A percentile compares a stretch with the other conserved stretches of the same genome.
These are phyloP conservation scores for Aspergillus ellipticus DNA, from an alignment of 495 filamentous ascomycete species.

Conservation along the genomic window DNA sequence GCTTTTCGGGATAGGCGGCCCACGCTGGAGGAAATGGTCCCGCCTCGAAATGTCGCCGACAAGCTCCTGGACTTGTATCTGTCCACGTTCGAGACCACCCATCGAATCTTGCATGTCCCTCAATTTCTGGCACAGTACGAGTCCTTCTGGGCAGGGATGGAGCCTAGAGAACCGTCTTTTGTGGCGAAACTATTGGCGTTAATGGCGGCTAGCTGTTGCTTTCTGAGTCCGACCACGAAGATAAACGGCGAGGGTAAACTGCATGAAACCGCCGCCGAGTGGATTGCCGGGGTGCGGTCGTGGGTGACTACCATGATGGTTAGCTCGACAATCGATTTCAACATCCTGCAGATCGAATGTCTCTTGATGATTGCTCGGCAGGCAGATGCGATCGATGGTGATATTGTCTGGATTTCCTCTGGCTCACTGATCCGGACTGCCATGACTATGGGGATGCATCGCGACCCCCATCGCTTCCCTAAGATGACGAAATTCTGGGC, in stretches of 20 bases:
- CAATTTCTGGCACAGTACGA: constrained; percentile 53
- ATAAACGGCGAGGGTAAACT: constrained; percentile 23
- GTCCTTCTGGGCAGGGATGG: constrained; percentile 42
- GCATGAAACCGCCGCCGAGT: constrained; percentile 37
- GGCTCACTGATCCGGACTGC: constrained; percentile 54
- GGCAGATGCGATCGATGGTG: constrained; percentile 45
- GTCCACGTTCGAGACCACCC: constrained; percentile 51
- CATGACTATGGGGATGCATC: constrained; percentile 58
- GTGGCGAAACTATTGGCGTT: constrained; percentile 51
- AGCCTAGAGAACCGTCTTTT: constrained; percentile 29
- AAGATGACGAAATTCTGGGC: constrained; percentile 44
- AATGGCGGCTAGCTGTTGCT: constrained; percentile 50
- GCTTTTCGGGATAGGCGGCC: constrained; percentile 40
- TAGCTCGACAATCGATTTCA: constrained; percentile 47
- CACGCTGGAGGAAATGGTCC: constrained; percentile 41
- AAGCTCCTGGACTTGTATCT: constrained; percentile 53
- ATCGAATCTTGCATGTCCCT: constrained; percentile 56
- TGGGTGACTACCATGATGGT: constrained; percentile 53
- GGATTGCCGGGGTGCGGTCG: constrained; percentile 54
- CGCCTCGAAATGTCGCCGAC: constrained; percentile 48
- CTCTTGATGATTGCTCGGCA: constrained; percentile 54
- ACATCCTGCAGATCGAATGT: constrained; percentile 51
- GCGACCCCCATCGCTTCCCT: constrained; percentile 51
- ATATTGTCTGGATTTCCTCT: constrained; percentile 53
- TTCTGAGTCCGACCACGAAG: constrained; percentile 28